These are phyloP conservation scores for Auricularia auricula-judae DNA, from an alignment of 768 basidiomycete genomes.

Conservation along the genomic window DNA sequence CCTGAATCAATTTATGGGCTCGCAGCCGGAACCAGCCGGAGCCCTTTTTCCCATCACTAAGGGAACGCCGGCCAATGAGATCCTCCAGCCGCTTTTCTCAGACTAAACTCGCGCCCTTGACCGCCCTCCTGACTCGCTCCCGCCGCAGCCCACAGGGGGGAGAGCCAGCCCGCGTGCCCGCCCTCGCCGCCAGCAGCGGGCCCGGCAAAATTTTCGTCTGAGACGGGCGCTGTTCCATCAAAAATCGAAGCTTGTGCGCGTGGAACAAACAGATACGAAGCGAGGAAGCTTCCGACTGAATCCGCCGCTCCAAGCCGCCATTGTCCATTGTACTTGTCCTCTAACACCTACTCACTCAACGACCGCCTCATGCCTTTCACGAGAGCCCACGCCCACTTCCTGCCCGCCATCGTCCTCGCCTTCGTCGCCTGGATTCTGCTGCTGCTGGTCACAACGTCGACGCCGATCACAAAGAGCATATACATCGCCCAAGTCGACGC, in stretches of 20 bases:
- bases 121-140: background rate
- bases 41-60: constrained; percentile 2
- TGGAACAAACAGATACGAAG: too few species aligned
- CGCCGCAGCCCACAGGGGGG: too few species aligned
- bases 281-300: too few species aligned
- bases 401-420: constrained; percentile 26
- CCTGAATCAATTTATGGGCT: background rate
- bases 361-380: constrained; percentile 8
- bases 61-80: background rate
- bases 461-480: constrained; percentile 44
- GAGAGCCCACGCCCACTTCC: constrained; percentile 20
- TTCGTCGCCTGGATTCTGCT: constrained; percentile 49
- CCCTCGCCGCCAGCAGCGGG: too few species aligned
- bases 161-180: too few species aligned
- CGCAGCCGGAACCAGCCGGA: background rate
- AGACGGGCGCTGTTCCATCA: too few species aligned
- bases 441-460: constrained; percentile 50
- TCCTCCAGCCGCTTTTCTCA: background rate
- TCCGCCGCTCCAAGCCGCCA: too few species aligned
- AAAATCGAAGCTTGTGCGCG: too few species aligned
- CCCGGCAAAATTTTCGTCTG: too few species aligned
- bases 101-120: background rate
- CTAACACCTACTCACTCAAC: too few species aligned
- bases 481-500: constrained; percentile 42
- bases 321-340: too few species aligned